Base-by-base conservation (phyloP, 2,329 filamentous ascomycete species). In the Didymellaceae sp. region DNA sequence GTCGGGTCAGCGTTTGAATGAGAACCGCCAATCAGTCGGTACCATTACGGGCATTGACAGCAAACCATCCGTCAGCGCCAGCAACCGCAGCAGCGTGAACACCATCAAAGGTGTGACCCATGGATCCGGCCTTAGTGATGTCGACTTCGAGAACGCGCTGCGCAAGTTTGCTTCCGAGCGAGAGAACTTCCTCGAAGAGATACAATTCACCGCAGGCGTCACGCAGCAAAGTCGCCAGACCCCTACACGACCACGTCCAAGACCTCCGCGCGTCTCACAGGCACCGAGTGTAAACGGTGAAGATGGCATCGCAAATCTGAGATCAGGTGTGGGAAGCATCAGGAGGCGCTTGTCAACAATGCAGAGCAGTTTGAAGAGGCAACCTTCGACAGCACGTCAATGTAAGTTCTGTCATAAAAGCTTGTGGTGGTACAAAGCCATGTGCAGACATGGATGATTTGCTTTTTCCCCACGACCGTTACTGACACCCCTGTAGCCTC, bases 131-230 rank as follows among this genome's bases (percentile, higher is more conserved):
- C 73, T 85, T 22, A 84, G 76, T 50, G 91, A 96, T 68, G 91
- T 90, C 66, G 94, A 97, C 73, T 99, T 99, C 66, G 94, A 97
- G 70, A 87, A 89, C 67, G 93, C 94, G 20, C 80, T 99, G 61
- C 78, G 91, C 66, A 97, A 97, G 76, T 99, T 99, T 72, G 91
- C 94, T 35, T 88, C 87, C n/a, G 93, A 97, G 77, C 83, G 94
- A 58, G 94, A 99, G 65, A 88, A 87, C 53, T 99, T 99, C 66
- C 79, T 97, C 43, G 90, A 96, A 58, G 94, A 99, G 71, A 82
- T 97, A 45, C 91, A 87, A 60, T 91, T 97, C 71, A 90, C 84
- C 59, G 91, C 92, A 17, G 91, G 92, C 30, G 81, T 89, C 18
- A 89, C 61, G 77, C 74, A 65, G 49, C 70, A 70, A 58, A 72